phyloP scores from a whole-genome alignment of 2,329 filamentous ascomycete genomes.

The Colletotrichum sp. region DNA sequence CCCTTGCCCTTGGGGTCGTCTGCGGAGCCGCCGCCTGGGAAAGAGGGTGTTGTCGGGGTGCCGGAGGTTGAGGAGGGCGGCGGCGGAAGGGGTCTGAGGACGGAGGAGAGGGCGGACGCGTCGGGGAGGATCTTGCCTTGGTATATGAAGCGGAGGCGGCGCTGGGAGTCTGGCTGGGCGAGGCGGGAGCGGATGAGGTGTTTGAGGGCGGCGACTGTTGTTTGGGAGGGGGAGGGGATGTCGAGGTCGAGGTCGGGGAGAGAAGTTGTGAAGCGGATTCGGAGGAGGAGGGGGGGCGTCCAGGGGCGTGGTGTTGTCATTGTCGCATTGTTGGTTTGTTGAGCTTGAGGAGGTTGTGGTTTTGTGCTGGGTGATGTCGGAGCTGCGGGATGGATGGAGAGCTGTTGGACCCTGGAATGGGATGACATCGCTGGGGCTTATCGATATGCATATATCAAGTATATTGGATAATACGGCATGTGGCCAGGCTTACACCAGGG shows the following conservation, averaged over 20 bases:
- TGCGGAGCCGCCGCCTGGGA: neutral
- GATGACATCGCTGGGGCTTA: neutral
- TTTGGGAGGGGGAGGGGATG: constrained; percentile 69
- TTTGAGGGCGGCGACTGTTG: constrained; percentile 80
- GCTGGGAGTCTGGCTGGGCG: constrained; percentile 62
- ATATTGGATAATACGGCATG: neutral
- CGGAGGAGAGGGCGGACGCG: constrained; percentile 67
- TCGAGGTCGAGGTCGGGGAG: constrained; percentile 84
- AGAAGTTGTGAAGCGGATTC: constrained; percentile 87
- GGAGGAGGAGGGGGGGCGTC: constrained; percentile 68
- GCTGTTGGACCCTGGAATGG: neutral
- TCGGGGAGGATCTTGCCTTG: constrained; percentile 87
- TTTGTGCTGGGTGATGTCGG: neutral
- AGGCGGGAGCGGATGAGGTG: constrained; percentile 79
- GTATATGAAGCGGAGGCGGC: constrained; percentile 87
- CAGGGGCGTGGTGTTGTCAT: constrained; percentile 17
- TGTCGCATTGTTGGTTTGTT: neutral
- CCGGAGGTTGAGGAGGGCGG: constrained; percentile 51
- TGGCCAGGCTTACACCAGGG: no score
- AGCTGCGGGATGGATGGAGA: neutral
- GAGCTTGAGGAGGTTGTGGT: neutral
- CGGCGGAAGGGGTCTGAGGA: constrained; percentile 67
- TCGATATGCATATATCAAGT: neutral
- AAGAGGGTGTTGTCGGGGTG: constrained; percentile 45
- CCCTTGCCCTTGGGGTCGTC: constrained; percentile 60